Evolutionary conservation across 768 basidiomycete species (phyloP), one percentile per base, ranked within the genome.

Genomic region (Coprinellus aureogranulatus): DNA sequence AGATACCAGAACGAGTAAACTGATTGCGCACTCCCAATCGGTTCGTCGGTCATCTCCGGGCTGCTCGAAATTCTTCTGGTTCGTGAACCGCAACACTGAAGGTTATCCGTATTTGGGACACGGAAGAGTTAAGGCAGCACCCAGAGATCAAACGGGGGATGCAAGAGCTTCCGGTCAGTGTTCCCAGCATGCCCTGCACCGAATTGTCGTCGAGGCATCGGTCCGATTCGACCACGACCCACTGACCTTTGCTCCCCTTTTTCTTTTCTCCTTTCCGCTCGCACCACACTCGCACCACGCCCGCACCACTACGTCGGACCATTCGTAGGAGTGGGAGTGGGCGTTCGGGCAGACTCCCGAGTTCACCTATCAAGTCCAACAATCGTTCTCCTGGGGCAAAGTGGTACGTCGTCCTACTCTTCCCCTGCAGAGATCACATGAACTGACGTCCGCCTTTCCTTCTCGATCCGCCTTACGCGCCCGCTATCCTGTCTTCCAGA

Each of bases 291-390:
- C 39, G 39, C 16, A 23, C 18, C 4, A 30, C 8, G 16, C 8
- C 34, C 27, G 10, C 10, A 9, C 14, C 18, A 30, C 40, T 37
- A 18, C n/a, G 14, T 42, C 34, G 22, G 20, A n/a, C n/a, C n/a
- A n/a, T 23, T 45, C n/a, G 40, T 45, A 9, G 20, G 87, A 81
- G 31, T 98, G 97, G 97, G 82, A 92, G 22, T 98, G 95, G 94
- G 77, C 82, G 14, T 97, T 86, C 65, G 96, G 95, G 0, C 91
- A 95, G 67, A 96, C 95, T 0, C 94, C 95, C 41, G 90, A 96
- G 67, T 98, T 99, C 68, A 88, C 85, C 6, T 90, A 92, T 65
- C 76, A 75, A 2, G 45, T 83, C 12, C 52, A 63, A 3, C 65
- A 67, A 25, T 55, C 67, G n/a, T 86, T 87, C 59, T 46, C 65